Conservation (phyloP, 345 rosid species). For the Gossypium turneri region DNA sequence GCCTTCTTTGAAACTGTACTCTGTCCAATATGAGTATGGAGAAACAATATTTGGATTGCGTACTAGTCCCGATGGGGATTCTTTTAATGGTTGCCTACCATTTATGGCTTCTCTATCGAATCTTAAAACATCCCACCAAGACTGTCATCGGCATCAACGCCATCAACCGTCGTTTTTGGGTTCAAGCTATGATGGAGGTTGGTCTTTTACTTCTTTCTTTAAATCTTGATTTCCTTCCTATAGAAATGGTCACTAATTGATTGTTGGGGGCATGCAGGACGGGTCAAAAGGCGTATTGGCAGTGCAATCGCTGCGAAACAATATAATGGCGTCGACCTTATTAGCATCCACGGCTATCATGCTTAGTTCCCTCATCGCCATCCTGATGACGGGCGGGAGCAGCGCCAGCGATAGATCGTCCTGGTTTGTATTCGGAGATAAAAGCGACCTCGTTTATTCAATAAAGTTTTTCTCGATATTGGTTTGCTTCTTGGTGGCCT, state of each 20-base stretch:
- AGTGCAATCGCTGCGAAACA: slow-evolving; percentile 84
- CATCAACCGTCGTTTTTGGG: slow-evolving; percentile 85
- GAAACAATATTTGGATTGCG: slow-evolving; percentile 47
- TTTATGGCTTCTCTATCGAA: slow-evolving; percentile 61
- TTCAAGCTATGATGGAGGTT: slow-evolving; percentile 89
- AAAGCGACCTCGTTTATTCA: slow-evolving; percentile 47
- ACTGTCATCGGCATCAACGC: slow-evolving; percentile 77
- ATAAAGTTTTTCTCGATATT: slow-evolving; percentile 66
- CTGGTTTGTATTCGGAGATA: slow-evolving; percentile 50
- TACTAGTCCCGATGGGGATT: slow-evolving; percentile 61
- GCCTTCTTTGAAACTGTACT: neutral
- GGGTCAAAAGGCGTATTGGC: slow-evolving; percentile 69
- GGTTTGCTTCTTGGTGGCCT: slow-evolving; percentile 64
- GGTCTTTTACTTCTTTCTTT: neutral
- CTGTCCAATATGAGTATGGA: slow-evolving; percentile 34
- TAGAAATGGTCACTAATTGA: neutral
- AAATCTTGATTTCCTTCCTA: too few species aligned
- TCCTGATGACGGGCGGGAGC: slow-evolving; percentile 64
- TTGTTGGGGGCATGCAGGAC: slow-evolving; percentile 39
- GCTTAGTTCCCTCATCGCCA: slow-evolving; percentile 71
- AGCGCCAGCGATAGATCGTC: neutral
- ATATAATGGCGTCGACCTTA: slow-evolving; percentile 93
- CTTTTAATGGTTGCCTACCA: slow-evolving; percentile 53
- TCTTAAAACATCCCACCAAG: slow-evolving; percentile 53
- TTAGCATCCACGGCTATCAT: slow-evolving; percentile 85